Percentiles rank a stretch among this genome's conserved stretches.
Evolutionary conservation across 345 rosid genomes (phyloP).

Genomic region (Gossypium australe): DNA sequence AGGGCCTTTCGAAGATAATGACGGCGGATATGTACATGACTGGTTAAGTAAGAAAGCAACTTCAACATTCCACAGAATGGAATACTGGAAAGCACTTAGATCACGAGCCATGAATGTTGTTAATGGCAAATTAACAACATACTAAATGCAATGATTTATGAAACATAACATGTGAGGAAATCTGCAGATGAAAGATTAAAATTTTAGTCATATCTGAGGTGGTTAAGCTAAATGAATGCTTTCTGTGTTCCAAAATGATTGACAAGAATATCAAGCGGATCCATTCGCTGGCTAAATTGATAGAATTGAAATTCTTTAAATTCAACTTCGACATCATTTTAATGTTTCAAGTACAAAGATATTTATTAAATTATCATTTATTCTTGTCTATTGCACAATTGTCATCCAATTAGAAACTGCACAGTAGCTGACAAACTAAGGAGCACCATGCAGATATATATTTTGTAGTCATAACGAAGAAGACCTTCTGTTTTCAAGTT

Average conservation of each 20-base stretch:
- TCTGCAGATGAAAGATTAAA: not conserved
- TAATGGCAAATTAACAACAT: not conserved
- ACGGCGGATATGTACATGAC: conserved; percentile 7
- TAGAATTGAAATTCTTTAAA: not conserved
- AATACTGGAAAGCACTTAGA: not conserved
- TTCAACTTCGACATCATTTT: not conserved
- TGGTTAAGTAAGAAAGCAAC: conserved; percentile 8
- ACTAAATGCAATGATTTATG: not conserved
- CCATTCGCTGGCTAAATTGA: conserved; percentile 7
- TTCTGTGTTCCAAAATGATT: conserved; percentile 2
- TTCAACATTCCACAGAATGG: not conserved
- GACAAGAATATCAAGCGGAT: not conserved
- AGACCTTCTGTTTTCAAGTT: conserved; percentile 27
- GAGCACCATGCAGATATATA: conserved; percentile 14
- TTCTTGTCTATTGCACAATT: not conserved
- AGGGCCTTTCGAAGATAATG: conserved; percentile 11
- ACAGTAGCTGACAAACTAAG: conserved; percentile 12
- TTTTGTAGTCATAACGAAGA: conserved; percentile 8
- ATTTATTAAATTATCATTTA: conserved; percentile 6
- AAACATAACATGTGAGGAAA: not conserved
- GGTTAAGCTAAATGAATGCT: not conserved
- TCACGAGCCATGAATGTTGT: not conserved
- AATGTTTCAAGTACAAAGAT: conserved; percentile 12
- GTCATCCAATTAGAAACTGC: conserved; percentile 12
- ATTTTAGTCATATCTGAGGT: not conserved